Percentiles rank a stretch among this genome's conserved stretches.
These are phyloP conservation scores for Boletellus deceptivus DNA, from an alignment of 1,284 basidiomycete genomes.

Conservation along the genomic window DNA sequence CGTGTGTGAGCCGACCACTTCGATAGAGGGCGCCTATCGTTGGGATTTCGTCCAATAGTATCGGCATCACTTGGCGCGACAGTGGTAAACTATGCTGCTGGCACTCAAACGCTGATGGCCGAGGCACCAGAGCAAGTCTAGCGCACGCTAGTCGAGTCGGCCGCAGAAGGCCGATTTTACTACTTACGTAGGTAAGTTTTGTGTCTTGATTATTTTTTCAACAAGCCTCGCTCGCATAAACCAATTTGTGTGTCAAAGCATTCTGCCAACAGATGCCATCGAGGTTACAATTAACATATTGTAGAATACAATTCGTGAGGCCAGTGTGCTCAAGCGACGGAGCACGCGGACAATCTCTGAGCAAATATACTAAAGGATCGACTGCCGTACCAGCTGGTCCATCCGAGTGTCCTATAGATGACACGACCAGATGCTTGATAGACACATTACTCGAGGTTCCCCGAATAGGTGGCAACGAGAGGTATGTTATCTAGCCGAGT, in stretches of 20 bases:
- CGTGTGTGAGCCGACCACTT: slow-evolving; percentile 30
- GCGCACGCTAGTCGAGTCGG: too few relatives aligned
- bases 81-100: too few relatives aligned
- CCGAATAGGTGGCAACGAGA: slow-evolving; percentile 28
- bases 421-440: background rate
- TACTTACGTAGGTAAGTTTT: too few relatives aligned
- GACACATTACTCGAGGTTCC: slow-evolving; percentile 12
- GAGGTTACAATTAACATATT: background rate
- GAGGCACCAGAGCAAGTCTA: too few relatives aligned
- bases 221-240: too few relatives aligned
- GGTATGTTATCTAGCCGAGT: slow-evolving; percentile 25
- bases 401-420: slow-evolving; percentile 1
- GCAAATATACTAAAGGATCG: slow-evolving; percentile 11
- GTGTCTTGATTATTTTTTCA: too few relatives aligned
- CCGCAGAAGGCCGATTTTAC: too few relatives aligned
- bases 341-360: slow-evolving; percentile 1
- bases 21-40: slow-evolving; percentile 54
- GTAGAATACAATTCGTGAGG: slow-evolving; percentile 11
- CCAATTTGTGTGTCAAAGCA: background rate
- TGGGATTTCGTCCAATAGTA: slow-evolving; percentile 45
- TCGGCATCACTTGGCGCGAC: slow-evolving; percentile 31
- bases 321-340: background rate
- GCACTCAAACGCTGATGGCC: too few relatives aligned
- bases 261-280: background rate
- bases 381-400: slow-evolving; percentile 2